phyloP scores from a whole-genome alignment of 805 yeast species.

The Starmerella roubikii region DNA sequence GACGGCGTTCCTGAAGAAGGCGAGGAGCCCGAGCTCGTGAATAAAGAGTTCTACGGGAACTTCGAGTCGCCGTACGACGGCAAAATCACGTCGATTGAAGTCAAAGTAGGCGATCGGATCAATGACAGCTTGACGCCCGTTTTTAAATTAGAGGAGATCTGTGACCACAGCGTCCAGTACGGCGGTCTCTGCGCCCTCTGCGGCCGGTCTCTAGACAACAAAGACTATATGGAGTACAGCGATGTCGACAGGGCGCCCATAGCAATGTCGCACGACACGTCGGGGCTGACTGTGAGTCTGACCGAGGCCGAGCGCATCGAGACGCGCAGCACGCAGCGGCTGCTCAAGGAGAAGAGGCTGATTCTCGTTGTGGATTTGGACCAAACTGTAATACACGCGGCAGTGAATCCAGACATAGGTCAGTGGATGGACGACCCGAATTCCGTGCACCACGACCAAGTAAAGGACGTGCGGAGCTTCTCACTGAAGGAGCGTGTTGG shows the following conservation, averaged over 20 bases:
- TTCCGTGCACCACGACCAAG: conserved; percentile 73
- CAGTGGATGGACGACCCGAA: conserved; percentile 84
- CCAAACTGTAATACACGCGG: conserved; percentile 94
- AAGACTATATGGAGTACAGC: conserved; percentile 61
- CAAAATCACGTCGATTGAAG: conserved; percentile 35
- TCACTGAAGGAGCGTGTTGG: conserved; percentile 54
- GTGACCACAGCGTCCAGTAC: conserved; percentile 83
- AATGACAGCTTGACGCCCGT: conserved; percentile 35
- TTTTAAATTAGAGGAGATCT: conserved; percentile 58
- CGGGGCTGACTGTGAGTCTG: conserved; percentile 67
- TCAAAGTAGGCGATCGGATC: conserved; percentile 49
- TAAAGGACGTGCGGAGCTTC: conserved; percentile 69
- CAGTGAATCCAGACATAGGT: conserved; percentile 93
- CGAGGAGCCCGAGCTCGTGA: conserved; percentile 24
- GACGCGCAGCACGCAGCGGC: conserved; percentile 43
- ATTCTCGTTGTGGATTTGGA: conserved; percentile 92
- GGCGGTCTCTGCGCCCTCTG: conserved; percentile 92
- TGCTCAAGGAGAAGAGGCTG: conserved; percentile 50
- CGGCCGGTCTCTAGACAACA: conserved; percentile 61
- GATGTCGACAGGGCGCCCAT: conserved; percentile 68
- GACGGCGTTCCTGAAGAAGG: conserved; percentile 29
- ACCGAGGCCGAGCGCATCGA: conserved; percentile 82
- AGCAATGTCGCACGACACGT: conserved; percentile 77
- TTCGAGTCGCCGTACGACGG: conserved; percentile 83
- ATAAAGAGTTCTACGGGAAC: conserved; percentile 30